phyloP scores from a whole-genome alignment of 2,329 filamentous ascomycete species.

The Lachnellula suecica region DNA sequence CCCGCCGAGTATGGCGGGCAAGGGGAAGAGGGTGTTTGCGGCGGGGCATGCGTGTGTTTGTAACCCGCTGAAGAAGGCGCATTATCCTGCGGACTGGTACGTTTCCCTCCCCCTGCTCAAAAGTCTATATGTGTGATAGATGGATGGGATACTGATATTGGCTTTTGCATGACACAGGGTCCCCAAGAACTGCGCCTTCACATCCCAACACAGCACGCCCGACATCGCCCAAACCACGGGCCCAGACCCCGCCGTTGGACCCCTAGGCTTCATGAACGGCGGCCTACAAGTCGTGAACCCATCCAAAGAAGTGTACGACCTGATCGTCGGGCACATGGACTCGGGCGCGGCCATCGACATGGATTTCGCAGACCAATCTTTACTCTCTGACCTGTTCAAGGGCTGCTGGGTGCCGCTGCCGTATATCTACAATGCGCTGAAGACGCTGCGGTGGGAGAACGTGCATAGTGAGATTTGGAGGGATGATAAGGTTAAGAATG shows the following conservation, averaged over 20 bases:
- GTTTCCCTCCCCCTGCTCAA: slow-evolving; percentile 14
- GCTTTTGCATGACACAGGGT: slow-evolving; percentile 36
- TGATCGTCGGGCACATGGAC: slow-evolving; percentile 52
- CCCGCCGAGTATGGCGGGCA: slow-evolving; percentile 46
- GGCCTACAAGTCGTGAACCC: slow-evolving; percentile 59
- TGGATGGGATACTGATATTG: neutral
- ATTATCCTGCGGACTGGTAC: slow-evolving; percentile 76
- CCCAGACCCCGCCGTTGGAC: slow-evolving; percentile 44
- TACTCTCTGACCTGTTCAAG: slow-evolving; percentile 54
- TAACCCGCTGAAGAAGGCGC: slow-evolving; percentile 74
- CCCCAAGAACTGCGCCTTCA: slow-evolving; percentile 57
- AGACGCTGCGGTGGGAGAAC: slow-evolving; percentile 53
- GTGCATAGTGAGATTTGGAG: slow-evolving; percentile 58
- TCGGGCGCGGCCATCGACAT: slow-evolving; percentile 42
- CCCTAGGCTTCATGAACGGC: slow-evolving; percentile 54
- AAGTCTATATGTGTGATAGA: neutral
- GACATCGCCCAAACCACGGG: slow-evolving; percentile 46
- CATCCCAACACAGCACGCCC: slow-evolving; percentile 48
- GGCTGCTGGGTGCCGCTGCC: slow-evolving; percentile 58
- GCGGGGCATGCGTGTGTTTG: slow-evolving; percentile 84
- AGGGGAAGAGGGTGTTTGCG: slow-evolving; percentile 68
- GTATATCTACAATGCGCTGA: slow-evolving; percentile 62
- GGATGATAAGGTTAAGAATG: slow-evolving; percentile 57
- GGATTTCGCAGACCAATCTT: slow-evolving; percentile 60
- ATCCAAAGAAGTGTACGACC: slow-evolving; percentile 43